phyloP scores from a whole-genome alignment of 768 basidiomycete species.

The Boletus vinaceobasis region DNA sequence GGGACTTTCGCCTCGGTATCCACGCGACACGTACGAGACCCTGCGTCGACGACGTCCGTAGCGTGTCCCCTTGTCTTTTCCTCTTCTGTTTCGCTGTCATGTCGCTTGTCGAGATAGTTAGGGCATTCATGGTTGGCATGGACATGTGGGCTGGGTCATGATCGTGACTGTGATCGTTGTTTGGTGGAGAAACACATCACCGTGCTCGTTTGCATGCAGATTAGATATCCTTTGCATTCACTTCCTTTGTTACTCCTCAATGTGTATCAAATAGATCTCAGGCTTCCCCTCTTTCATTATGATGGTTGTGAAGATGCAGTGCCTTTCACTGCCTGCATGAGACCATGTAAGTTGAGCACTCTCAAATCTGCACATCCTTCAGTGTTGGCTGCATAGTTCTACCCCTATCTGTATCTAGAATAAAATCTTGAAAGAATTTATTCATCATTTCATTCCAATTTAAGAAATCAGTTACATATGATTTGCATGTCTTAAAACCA shows the following conservation, averaged over 20 bases:
- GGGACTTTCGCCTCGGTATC: not conserved
- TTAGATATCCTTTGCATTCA: slow-evolving; percentile 10
- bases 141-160: slow-evolving; percentile 28
- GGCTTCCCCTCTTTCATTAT: not conserved
- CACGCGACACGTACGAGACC: slow-evolving; percentile 6
- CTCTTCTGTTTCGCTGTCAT: not conserved
- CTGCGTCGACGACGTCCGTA: slow-evolving; percentile 10
- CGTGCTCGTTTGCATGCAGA: not conserved
- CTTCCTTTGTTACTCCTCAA: not conserved
- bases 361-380: no score
- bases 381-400: no score
- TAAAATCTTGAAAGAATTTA: no score
- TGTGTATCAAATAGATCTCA: not conserved
- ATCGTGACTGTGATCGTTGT: not conserved
- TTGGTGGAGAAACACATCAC: not conserved
- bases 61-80: not conserved
- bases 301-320: no score
- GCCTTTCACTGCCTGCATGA: no score
- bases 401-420: no score
- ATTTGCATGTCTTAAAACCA: no score
- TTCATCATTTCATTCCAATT: no score
- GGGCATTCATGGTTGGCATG: not conserved
- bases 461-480: no score
- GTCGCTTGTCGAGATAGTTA: not conserved
- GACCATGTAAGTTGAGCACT: no score